phyloP scores from a whole-genome alignment of 805 yeast species.

The Candida yuanshanica region DNA sequence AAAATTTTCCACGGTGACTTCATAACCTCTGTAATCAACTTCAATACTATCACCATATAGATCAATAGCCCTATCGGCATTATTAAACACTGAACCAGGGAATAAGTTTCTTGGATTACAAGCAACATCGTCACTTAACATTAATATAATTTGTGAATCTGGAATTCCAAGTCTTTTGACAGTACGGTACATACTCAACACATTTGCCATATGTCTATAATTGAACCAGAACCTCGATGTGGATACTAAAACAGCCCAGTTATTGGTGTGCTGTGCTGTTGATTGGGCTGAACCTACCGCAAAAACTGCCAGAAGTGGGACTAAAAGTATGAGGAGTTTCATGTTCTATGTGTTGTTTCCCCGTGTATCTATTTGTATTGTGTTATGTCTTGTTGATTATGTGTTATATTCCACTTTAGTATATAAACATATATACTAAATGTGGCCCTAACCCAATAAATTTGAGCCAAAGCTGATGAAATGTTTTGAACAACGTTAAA shows the following conservation, averaged over 20 bases:
- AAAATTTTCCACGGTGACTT: conserved; percentile 95
- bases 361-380: neutral
- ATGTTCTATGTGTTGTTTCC: neutral
- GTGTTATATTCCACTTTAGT: too few species aligned
- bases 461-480: too few species aligned
- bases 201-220: conserved; percentile 97
- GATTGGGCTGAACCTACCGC: neutral
- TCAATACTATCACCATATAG: conserved; percentile 92
- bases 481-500: too few species aligned
- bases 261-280: conserved; percentile 48
- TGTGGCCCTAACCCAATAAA: too few species aligned
- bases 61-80: conserved; percentile 86
- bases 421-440: too few species aligned
- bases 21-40: conserved; percentile 96
- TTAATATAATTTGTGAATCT: conserved; percentile 91
- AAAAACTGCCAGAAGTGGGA: neutral
- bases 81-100: conserved; percentile 94
- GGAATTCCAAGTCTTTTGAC: conserved; percentile 96
- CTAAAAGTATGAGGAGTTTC: neutral
- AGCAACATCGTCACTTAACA: conserved; percentile 96
- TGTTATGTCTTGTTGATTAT: neutral
- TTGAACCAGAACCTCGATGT: conserved; percentile 98
- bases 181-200: conserved; percentile 87
- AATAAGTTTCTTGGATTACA: conserved; percentile 95
- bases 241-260: conserved; percentile 85